These are phyloP conservation scores for Aspergillus felis DNA, from an alignment of 2,329 filamentous ascomycete species.

Conservation along the genomic window DNA sequence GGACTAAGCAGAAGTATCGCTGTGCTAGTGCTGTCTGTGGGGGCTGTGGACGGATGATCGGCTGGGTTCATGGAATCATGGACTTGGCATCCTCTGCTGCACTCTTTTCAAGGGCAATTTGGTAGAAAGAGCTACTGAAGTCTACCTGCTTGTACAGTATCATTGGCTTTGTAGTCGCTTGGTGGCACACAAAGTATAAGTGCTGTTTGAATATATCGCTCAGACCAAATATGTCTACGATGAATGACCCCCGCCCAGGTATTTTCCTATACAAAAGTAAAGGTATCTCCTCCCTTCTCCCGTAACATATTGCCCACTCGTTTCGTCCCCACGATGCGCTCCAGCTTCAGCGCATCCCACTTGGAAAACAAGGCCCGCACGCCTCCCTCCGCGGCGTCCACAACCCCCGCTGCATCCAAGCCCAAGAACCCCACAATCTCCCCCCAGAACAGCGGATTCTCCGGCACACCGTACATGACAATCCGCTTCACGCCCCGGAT, in stretches of 20 bases:
- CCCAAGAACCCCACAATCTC: conserved; percentile 43
- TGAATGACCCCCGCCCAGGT: neutral
- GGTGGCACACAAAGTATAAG: neutral
- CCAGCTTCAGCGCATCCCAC: conserved; percentile 84
- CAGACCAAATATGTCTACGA: neutral
- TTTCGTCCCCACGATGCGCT: conserved; percentile 78
- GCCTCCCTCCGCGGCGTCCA: conserved; percentile 54
- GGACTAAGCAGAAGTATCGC: neutral
- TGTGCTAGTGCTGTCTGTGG: neutral
- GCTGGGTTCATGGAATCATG: neutral
- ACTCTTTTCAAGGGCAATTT: neutral
- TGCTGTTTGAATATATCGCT: neutral
- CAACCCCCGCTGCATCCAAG: conserved; percentile 45
- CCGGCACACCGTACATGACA: conserved; percentile 86
- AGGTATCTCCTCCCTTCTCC: conserved; percentile 78
- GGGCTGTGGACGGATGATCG: neutral
- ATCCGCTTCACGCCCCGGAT: conserved; percentile 77
- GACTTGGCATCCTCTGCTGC: neutral
- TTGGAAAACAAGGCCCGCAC: conserved; percentile 69
- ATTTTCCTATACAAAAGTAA: conserved; percentile 74
- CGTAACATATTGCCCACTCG: conserved; percentile 79
- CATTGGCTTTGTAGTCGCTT: neutral
- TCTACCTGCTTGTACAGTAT: neutral
- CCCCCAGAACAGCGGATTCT: conserved; percentile 62
- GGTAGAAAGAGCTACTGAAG: neutral